Conservation (phyloP, 2,329 filamentous ascomycete genomes). For the Phialophora expanda region DNA sequence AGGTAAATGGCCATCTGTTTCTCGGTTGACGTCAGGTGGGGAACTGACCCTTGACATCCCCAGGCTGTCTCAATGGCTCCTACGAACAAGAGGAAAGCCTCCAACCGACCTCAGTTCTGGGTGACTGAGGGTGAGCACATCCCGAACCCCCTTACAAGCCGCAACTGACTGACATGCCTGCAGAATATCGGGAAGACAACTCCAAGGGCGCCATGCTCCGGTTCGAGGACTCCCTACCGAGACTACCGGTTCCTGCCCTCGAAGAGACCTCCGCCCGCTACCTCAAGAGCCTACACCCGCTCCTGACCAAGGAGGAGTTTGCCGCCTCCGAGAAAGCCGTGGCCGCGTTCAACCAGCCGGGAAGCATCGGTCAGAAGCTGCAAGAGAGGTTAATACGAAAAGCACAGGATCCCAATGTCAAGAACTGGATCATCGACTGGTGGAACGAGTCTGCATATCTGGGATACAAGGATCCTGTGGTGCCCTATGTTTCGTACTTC, state of each 20-base stretch:
- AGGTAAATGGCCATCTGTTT: constrained; percentile 21
- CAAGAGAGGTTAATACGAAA: constrained; percentile 85
- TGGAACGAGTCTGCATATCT: constrained; percentile 97
- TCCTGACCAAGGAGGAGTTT: constrained; percentile 64
- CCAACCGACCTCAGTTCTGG: constrained; percentile 43
- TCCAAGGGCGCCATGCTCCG: constrained; percentile 69
- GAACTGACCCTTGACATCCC: constrained; percentile 27
- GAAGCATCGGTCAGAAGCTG: constrained; percentile 78
- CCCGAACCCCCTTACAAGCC: constrained; percentile 1
- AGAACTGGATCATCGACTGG: constrained; percentile 98
- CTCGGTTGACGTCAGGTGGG: constrained; percentile 24
- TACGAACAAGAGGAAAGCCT: constrained; percentile 47
- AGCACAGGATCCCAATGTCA: constrained; percentile 76
- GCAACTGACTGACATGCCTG: constrained; percentile 18
- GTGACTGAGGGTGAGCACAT: constrained; percentile 52
- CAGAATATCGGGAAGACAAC: constrained; percentile 69
- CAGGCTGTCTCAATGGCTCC: constrained; percentile 41
- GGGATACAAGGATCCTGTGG: constrained; percentile 89
- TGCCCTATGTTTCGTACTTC: constrained; percentile 99
- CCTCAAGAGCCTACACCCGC: constrained; percentile 69
- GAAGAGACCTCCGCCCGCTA: constrained; percentile 69
- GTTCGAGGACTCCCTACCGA: constrained; percentile 69
- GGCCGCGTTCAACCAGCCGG: constrained; percentile 85
- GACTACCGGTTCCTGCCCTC: constrained; percentile 66
- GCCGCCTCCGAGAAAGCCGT: constrained; percentile 76